phyloP scores from a whole-genome alignment of 129 eudicot genomes.

The Calendula officinalis region DNA sequence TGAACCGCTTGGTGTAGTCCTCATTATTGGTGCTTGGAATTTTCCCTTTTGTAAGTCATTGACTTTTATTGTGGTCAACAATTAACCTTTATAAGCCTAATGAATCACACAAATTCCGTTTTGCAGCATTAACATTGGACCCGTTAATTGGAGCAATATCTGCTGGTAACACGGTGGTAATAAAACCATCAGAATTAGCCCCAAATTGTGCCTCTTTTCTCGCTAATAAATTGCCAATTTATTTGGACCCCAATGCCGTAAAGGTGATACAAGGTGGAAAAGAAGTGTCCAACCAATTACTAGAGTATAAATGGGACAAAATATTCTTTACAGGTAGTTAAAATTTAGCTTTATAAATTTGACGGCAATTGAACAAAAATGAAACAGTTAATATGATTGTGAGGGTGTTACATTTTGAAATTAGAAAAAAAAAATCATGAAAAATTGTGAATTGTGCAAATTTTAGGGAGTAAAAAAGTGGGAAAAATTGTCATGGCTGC shows the following conservation, averaged over 20 bases:
- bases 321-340: slow-evolving; percentile 79
- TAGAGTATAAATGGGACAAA: slow-evolving; percentile 82
- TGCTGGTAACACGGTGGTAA: slow-evolving; percentile 76
- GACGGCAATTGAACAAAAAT: not conserved
- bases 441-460: not conserved
- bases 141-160: slow-evolving; percentile 92
- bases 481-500: slow-evolving; percentile 79
- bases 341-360: not conserved
- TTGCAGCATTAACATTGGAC: slow-evolving; percentile 74
- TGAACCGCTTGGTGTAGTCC: slow-evolving; percentile 83
- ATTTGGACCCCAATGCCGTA: slow-evolving; percentile 72
- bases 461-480: slow-evolving; percentile 67
- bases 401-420: too few relatives aligned
- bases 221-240: slow-evolving; percentile 50
- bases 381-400: not conserved
- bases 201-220: slow-evolving; percentile 76
- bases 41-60: slow-evolving; percentile 67
- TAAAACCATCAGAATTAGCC: slow-evolving; percentile 84
- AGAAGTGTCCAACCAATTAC: slow-evolving; percentile 44
- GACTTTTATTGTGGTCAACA: not conserved
- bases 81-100: not conserved
- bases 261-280: slow-evolving; percentile 77
- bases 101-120: not conserved
- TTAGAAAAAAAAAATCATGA: too few relatives aligned
- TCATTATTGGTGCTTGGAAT: slow-evolving; percentile 81